Evolutionary conservation across 768 basidiomycete genomes (phyloP).

Genomic region (Hirschioporus abietinus): DNA sequence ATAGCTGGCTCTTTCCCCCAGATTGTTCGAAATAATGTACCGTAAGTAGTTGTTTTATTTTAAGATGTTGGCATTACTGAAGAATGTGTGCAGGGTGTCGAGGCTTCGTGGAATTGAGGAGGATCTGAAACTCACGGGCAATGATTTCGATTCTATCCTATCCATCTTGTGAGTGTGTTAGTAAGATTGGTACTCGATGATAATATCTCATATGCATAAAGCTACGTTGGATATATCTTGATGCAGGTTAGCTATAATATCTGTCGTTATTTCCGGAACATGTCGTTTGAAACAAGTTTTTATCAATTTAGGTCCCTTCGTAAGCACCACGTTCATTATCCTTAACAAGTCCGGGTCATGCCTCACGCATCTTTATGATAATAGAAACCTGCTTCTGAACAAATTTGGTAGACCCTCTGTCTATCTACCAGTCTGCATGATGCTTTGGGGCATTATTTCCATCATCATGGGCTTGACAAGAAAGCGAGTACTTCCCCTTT

Average conservation of each 20-base stretch:
- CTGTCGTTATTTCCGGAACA: too few species aligned
- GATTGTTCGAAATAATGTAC: constrained; percentile 69
- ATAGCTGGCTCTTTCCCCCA: constrained; percentile 18
- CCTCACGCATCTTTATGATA: background rate
- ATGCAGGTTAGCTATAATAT: constrained; percentile 42
- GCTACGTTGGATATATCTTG: constrained; percentile 64
- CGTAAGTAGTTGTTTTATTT: constrained; percentile 32
- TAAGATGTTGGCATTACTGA: background rate
- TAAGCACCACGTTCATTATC: constrained; percentile 26
- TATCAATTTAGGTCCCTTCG: constrained; percentile 45
- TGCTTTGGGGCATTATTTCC: constrained; percentile 51
- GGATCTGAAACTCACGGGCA: constrained; percentile 55
- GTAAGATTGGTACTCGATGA: background rate
- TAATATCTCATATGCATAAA: background rate
- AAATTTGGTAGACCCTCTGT: constrained; percentile 62
- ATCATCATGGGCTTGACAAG: background rate
- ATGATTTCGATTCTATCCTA: constrained; percentile 61
- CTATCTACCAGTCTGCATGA: constrained; percentile 64
- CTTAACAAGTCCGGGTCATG: background rate
- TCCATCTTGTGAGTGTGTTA: constrained; percentile 38
- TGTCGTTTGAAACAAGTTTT: background rate
- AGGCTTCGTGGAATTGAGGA: constrained; percentile 65
- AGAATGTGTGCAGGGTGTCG: constrained; percentile 47
- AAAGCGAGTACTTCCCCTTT: background rate
- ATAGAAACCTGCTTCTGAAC: constrained; percentile 68